These are phyloP conservation scores for Chalara sp. DNA, from an alignment of 2,329 filamentous ascomycete genomes.

Conservation along the genomic window DNA sequence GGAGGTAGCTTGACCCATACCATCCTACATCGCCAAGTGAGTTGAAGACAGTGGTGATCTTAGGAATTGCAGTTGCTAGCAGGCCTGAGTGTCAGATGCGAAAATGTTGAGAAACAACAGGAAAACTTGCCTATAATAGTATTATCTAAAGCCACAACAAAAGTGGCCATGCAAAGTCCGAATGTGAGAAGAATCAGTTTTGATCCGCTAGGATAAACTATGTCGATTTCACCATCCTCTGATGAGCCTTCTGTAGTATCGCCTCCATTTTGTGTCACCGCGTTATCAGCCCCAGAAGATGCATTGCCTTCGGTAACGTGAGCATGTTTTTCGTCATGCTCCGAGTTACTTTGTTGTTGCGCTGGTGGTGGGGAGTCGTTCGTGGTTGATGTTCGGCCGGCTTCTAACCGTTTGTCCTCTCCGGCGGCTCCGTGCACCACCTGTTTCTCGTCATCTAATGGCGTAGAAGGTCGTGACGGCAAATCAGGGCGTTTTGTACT, in stretches of 20 bases:
- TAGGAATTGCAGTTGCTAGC: constrained; percentile 30
- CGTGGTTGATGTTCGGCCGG: no score
- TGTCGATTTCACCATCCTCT: constrained; percentile 14
- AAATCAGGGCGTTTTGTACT: neutral
- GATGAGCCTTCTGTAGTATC: constrained; percentile 1
- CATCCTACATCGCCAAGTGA: constrained; percentile 32
- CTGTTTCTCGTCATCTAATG: neutral
- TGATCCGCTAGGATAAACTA: constrained; percentile 20
- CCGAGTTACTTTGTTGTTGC: neutral
- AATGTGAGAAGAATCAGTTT: constrained; percentile 35
- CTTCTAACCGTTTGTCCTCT: no score
- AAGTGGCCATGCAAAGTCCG: constrained; percentile 38
- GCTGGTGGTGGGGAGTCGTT: neutral
- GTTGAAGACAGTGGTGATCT: constrained; percentile 33
- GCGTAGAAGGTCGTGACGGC: constrained; percentile 5
- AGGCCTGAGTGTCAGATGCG: neutral
- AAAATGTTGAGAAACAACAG: no score
- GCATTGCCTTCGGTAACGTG: constrained; percentile 1
- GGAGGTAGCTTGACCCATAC: constrained; percentile 27
- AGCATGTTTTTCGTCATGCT: constrained; percentile 4
- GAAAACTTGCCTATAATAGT: constrained; percentile 20
- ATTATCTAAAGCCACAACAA: constrained; percentile 25
- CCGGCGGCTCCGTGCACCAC: no score
- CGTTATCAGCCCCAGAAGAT: neutral
- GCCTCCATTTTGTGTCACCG: neutral